phyloP scores from a whole-genome alignment of 768 basidiomycete species.

The Boletus speciosus region DNA sequence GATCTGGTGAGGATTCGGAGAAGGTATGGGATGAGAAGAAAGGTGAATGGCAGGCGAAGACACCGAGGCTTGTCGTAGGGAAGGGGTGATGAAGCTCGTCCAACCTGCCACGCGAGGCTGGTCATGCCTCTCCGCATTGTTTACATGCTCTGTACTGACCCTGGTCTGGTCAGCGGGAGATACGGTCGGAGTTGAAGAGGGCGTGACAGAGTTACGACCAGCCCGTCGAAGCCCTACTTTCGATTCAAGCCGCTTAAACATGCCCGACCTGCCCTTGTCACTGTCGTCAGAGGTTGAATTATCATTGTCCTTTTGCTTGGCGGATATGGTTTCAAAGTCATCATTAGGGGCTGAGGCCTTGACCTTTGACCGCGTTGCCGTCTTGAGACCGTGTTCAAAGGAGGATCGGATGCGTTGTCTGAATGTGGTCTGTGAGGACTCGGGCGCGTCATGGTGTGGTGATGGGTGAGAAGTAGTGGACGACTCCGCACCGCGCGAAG shows the following conservation, averaged over 20 bases:
- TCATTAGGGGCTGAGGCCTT: constrained; percentile 40
- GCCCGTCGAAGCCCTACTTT: constrained; percentile 49
- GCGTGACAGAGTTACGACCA: constrained; percentile 39
- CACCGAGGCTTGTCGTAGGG: constrained; percentile 65
- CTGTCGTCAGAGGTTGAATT: constrained; percentile 34
- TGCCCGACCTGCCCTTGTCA: constrained; percentile 42
- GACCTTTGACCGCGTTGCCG: constrained; percentile 56
- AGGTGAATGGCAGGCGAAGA: constrained; percentile 73
- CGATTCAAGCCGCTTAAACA: constrained; percentile 48
- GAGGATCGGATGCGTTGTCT: constrained; percentile 58
- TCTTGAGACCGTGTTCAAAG: constrained; percentile 62
- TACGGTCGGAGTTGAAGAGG: constrained; percentile 39
- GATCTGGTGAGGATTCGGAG: constrained; percentile 49
- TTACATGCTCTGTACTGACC: constrained; percentile 28
- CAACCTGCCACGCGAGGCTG: constrained; percentile 49
- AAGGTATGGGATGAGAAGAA: constrained; percentile 52
- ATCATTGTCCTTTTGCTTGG: constrained; percentile 44
- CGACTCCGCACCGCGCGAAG: constrained; percentile 40
- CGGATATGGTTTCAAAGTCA: constrained; percentile 39
- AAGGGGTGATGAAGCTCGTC: constrained; percentile 61
- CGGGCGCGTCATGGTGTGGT: constrained; percentile 31
- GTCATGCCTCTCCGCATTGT: constrained; percentile 36
- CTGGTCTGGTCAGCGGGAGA: constrained; percentile 24
- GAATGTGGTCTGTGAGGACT: constrained; percentile 51
- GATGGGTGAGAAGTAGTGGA: constrained; percentile 30